Conservation (phyloP, 306 rosid species). For the Pyrus betulifolia region DNA sequence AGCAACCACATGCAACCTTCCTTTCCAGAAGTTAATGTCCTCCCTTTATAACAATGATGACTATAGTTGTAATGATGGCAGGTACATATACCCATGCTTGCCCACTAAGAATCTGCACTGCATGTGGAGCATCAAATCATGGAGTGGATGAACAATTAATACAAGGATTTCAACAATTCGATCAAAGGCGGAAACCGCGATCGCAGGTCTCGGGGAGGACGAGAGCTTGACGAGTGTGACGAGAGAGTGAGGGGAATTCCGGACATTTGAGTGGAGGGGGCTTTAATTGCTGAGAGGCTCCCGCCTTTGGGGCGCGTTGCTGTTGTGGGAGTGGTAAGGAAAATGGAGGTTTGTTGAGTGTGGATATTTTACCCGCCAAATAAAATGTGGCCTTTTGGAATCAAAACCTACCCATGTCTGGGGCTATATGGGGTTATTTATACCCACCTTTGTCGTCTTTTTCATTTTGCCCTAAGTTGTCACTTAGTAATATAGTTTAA, state of each 20-base stretch:
- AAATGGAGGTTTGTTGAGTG: background rate
- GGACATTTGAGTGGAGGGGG: background rate
- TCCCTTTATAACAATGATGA: too few relatives aligned
- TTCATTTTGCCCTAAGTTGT: too few relatives aligned
- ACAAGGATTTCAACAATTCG: too few relatives aligned
- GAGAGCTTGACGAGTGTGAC: background rate
- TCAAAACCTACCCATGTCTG: background rate
- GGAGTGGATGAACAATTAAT: too few relatives aligned
- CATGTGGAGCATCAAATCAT: too few relatives aligned
- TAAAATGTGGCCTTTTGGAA: background rate
- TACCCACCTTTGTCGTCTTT: background rate
- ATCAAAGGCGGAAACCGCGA: background rate
- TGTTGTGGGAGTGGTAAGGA: background rate
- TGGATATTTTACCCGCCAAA: background rate
- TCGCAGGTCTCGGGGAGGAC: background rate
- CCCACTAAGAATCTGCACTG: too few relatives aligned
- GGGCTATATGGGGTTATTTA: background rate
- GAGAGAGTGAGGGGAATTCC: background rate
- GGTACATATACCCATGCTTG: too few relatives aligned
- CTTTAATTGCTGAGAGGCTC: conserved; percentile 15
- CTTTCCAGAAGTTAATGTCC: too few relatives aligned
- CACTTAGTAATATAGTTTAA: too few relatives aligned
- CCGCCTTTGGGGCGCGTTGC: conserved; percentile 45
- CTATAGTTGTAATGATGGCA: too few relatives aligned
- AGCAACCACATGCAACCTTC: too few relatives aligned